These are phyloP conservation scores for Apiospora aurea DNA, from an alignment of 2,329 filamentous ascomycete species.

Conservation along the genomic window DNA sequence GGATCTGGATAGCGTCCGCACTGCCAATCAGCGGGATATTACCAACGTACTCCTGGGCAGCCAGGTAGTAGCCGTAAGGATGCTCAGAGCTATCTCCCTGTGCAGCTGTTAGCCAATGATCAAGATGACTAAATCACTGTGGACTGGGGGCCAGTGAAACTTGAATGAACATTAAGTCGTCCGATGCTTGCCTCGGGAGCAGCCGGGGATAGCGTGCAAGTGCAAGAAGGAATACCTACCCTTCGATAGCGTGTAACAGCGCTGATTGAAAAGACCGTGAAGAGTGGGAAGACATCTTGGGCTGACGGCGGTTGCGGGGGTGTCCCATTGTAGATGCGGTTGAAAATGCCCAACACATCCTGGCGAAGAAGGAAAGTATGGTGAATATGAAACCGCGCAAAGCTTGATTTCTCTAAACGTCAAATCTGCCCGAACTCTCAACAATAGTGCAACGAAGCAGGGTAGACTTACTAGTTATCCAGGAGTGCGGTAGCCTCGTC, in stretches of 20 bases:
- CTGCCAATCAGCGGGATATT: conserved; percentile 41
- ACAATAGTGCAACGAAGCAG: too few species aligned
- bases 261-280: conserved; percentile 48
- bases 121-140: neutral
- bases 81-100: conserved; percentile 35
- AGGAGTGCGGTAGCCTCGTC: conserved; percentile 29
- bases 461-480: conserved; percentile 30
- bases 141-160: conserved; percentile 33
- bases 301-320: conserved; percentile 14
- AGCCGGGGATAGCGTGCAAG: neutral
- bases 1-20: conserved; percentile 47
- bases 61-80: conserved; percentile 49
- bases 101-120: neutral
- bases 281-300: conserved; percentile 45
- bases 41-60: conserved; percentile 44
- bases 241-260: conserved; percentile 44
- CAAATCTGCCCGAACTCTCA: neutral
- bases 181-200: neutral
- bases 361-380: conserved; percentile 39
- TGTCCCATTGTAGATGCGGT: conserved; percentile 31
- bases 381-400: conserved; percentile 35
- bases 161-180: neutral
- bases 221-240: neutral
- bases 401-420: conserved; percentile 22
- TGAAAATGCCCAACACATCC: conserved; percentile 34